phyloP scores from a whole-genome alignment of 805 yeast genomes.

The Kazachstania bromeliacearum region DNA sequence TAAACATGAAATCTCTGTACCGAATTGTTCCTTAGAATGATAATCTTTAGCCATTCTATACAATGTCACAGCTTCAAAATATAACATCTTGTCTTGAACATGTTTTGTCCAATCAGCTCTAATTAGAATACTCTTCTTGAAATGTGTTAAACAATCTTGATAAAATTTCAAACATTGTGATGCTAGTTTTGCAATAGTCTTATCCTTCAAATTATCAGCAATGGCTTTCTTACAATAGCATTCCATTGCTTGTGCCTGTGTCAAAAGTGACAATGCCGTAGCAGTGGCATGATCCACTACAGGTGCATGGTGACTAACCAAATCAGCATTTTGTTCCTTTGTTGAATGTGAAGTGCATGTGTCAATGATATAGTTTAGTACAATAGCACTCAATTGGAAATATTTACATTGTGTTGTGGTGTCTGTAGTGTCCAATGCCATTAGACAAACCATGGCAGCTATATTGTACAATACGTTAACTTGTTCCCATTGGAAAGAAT shows the following conservation, averaged over 20 bases:
- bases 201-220: slow-evolving; percentile 35
- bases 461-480: slow-evolving; percentile 58
- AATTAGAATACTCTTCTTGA: slow-evolving; percentile 41
- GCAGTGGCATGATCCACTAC: slow-evolving; percentile 41
- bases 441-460: slow-evolving; percentile 51
- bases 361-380: slow-evolving; percentile 35
- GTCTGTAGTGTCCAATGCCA: slow-evolving; percentile 45
- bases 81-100: slow-evolving; percentile 46
- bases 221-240: slow-evolving; percentile 69
- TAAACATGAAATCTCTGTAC: slow-evolving; percentile 46
- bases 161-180: slow-evolving; percentile 54
- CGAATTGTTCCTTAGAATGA: slow-evolving; percentile 38
- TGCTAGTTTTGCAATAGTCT: slow-evolving; percentile 56
- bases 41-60: slow-evolving; percentile 47
- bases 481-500: slow-evolving; percentile 51
- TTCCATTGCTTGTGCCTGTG: slow-evolving; percentile 84
- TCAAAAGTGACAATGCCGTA: slow-evolving; percentile 40
- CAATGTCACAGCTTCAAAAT: slow-evolving; percentile 64
- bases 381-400: slow-evolving; percentile 68
- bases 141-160: slow-evolving; percentile 33
- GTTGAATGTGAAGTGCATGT: slow-evolving; percentile 5
- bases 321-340: not conserved
- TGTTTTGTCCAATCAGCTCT: slow-evolving; percentile 59
- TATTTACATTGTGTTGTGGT: slow-evolving; percentile 34
- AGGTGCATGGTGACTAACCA: slow-evolving; percentile 4